Percentiles rank a stretch among this genome's conserved stretches.
phyloP scores from a whole-genome alignment of 2,329 filamentous ascomycete genomes.

The Botrytis byssoidea region DNA sequence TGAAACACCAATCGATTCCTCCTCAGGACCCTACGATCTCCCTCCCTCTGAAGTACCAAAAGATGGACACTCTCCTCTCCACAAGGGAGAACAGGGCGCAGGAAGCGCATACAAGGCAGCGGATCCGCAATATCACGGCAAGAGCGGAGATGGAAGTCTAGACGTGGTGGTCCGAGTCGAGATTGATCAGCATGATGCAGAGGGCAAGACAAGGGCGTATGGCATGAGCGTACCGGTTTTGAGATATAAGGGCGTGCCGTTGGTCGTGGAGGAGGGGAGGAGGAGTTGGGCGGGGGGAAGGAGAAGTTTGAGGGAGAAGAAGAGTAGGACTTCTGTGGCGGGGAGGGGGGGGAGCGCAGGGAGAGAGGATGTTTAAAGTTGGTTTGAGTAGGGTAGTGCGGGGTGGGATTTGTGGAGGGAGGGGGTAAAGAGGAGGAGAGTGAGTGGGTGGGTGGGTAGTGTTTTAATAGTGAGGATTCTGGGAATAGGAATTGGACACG shows the following conservation, averaged over 20 bases:
- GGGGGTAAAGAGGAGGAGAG: fast-evolving
- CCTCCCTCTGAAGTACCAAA: slow-evolving; percentile 45
- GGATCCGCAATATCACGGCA: slow-evolving; percentile 25
- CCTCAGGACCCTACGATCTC: slow-evolving; percentile 26
- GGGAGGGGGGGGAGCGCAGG: background rate
- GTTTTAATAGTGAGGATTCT: background rate
- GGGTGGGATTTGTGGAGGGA: no score
- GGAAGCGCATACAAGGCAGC: slow-evolving; percentile 79
- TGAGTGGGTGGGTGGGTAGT: no score
- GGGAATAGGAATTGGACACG: background rate
- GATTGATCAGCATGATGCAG: slow-evolving; percentile 75
- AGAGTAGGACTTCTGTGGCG: background rate
- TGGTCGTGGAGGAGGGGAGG: background rate
- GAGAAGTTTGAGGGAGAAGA: slow-evolving; percentile 2
- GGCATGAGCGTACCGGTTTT: slow-evolving; percentile 73
- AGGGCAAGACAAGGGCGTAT: slow-evolving; percentile 79
- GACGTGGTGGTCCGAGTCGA: slow-evolving; percentile 87
- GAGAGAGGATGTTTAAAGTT: background rate
- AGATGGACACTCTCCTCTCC: slow-evolving; percentile 69
- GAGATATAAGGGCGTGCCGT: slow-evolving; percentile 22
- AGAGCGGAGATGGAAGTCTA: slow-evolving; percentile 66
- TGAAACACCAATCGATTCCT: slow-evolving; percentile 4
- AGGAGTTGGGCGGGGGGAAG: background rate
- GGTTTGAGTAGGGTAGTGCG: background rate
- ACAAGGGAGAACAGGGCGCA: slow-evolving; percentile 72